These are phyloP conservation scores for Boletus eberwhitei DNA, from an alignment of 768 basidiomycete species.

Conservation along the genomic window DNA sequence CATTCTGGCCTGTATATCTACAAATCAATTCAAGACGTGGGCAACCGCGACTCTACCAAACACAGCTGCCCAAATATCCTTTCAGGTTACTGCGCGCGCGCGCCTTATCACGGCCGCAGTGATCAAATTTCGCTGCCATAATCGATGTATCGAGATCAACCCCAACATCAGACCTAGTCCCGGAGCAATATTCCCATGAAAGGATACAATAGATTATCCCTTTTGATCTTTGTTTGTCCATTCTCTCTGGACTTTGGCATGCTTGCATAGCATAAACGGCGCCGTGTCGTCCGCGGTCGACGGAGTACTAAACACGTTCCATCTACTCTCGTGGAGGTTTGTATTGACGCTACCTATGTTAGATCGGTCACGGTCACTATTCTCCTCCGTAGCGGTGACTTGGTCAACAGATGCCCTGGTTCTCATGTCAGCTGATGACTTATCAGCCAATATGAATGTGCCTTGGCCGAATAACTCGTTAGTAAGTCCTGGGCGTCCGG, in stretches of 20 bases:
- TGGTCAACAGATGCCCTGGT: background rate
- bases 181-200: background rate
- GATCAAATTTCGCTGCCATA: background rate
- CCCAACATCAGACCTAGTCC: background rate
- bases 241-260: background rate
- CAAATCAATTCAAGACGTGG: background rate
- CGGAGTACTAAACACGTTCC: background rate
- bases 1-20: background rate
- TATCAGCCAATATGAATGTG: background rate
- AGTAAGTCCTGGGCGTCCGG: constrained; percentile 7
- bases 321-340: background rate
- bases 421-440: constrained; percentile 1
- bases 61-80: background rate
- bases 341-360: background rate
- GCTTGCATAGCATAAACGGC: background rate
- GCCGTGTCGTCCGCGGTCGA: constrained; percentile 1
- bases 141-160: constrained; percentile 6
- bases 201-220: background rate
- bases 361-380: constrained; percentile 3
- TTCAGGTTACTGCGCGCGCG: constrained; percentile 3
- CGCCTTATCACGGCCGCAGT: background rate
- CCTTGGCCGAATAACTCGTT: background rate
- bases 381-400: background rate
- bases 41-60: background rate
- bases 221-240: background rate